phyloP scores from a whole-genome alignment of 495 filamentous ascomycete species.

The Monascus purpureus region DNA sequence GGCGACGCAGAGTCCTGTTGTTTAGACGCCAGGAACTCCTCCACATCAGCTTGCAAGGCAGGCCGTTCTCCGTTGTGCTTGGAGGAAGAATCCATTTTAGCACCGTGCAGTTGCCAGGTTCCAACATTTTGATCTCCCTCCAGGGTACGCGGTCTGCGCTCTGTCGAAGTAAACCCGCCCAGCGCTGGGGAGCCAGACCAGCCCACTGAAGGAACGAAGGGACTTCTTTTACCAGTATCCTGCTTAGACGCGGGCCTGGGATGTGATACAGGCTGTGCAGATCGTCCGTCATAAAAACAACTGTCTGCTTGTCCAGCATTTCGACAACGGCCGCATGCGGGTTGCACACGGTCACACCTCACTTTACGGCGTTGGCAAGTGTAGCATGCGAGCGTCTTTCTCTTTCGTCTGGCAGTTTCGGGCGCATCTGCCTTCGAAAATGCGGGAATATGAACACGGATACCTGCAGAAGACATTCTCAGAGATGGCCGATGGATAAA shows the following conservation, averaged over 20 bases:
- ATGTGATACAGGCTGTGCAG: slow-evolving; percentile 1
- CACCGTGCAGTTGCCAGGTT: slow-evolving; percentile 1
- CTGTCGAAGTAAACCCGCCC: background rate
- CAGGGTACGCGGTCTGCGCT: background rate
- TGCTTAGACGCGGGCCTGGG: background rate
- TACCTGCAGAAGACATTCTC: no score
- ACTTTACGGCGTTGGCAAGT: slow-evolving; percentile 23
- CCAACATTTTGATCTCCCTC: slow-evolving; percentile 1
- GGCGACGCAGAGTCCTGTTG: slow-evolving; percentile 3
- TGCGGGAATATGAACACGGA: no score
- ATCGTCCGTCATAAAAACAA: slow-evolving; percentile 12
- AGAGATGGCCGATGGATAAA: no score
- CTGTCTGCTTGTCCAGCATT: slow-evolving; percentile 10
- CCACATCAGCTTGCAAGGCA: slow-evolving; percentile 3
- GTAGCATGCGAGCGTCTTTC: slow-evolving; percentile 17
- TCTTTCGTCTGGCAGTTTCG: slow-evolving; percentile 4
- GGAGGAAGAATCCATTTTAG: background rate
- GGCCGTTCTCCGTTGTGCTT: background rate
- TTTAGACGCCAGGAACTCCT: slow-evolving; percentile 4
- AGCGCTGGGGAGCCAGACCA: no score
- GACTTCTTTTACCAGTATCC: background rate
- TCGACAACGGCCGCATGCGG: slow-evolving; percentile 20
- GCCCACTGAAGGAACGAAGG: background rate
- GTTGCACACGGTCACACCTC: slow-evolving; percentile 18
- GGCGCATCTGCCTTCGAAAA: no score